Base-by-base conservation (phyloP, 208 protist species). In the Jaenimonas drosophilae region DNA sequence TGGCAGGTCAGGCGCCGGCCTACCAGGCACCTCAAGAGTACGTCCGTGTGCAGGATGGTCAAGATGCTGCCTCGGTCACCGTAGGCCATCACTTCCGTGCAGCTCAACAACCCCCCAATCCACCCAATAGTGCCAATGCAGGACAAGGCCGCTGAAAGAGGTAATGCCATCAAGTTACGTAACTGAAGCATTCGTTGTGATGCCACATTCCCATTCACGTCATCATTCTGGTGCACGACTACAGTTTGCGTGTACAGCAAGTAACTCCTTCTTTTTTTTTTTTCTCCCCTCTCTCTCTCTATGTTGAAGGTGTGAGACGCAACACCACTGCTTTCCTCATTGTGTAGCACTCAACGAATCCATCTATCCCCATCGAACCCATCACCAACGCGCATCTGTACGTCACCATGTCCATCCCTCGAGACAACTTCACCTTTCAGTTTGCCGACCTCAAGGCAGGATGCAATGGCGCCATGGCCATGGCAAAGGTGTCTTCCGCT, bases 391-490 rank as follows among this genome's bases (percentile, higher is more conserved):
- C 38, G 7, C 17, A 9, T 42, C 7, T 42, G 11, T 17, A 9
- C 38, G 11, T 17, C 11, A 54, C 28, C 23, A 39, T 58, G 40
- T 12, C 20, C 20, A 43, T 52, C n/a, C 37, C 52, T 7, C 29
- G 36, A 30, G 78, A 91, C 44, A 49, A 58, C 28, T 80, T 70
- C 46, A 84, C 80, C 28, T 93, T 93, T 40, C 60, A 88, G 68
- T 77, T 74, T 53, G 72, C 69, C 37, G 77, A 89, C 25, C 72
- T 80, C 17, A 79, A 71, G 39, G 42, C 48, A 16, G 73, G 73
- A 23, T 49, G 56, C 38, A 46, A 49, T 4, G 61, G 76, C 9
- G 79, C 70, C 32, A 24, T 72, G n/a, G 83, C 78, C 3, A 66
- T 83, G 54, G 84, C 75, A 14, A 80, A 64, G 36, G 59, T 89